Conservation (phyloP, 495 filamentous ascomycete species). For the Podospora appendiculata region DNA sequence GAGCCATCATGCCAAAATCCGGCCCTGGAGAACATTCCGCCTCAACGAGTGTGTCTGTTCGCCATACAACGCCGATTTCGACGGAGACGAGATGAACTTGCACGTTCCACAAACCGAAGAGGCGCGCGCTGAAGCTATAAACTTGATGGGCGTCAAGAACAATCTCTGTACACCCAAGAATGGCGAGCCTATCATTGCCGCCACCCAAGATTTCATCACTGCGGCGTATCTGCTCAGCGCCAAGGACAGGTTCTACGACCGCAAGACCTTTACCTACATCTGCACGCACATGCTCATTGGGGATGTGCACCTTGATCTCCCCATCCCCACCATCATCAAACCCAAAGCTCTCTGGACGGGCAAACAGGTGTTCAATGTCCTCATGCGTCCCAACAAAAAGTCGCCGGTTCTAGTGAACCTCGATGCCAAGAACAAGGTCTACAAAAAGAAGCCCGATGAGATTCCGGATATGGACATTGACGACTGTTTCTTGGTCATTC, state of each 20-base stretch:
- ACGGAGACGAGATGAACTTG: slow-evolving; percentile 99
- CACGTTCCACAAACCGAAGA: slow-evolving; percentile 98
- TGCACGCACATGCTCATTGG: slow-evolving; percentile 92
- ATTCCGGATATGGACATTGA: slow-evolving; percentile 70
- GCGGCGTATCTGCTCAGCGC: slow-evolving; percentile 84
- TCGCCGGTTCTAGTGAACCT: slow-evolving; percentile 81
- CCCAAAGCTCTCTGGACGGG: slow-evolving; percentile 91
- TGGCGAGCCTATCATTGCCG: slow-evolving; percentile 95
- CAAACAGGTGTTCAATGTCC: slow-evolving; percentile 92
- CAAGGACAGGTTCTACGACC: slow-evolving; percentile 89
- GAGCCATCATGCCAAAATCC: slow-evolving; percentile 83
- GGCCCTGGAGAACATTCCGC: slow-evolving; percentile 93
- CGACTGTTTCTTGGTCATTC: slow-evolving; percentile 82
- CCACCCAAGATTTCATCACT: slow-evolving; percentile 98
- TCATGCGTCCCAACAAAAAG: slow-evolving; percentile 83
- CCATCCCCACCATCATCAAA: slow-evolving; percentile 76
- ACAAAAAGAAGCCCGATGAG: slow-evolving; percentile 42
- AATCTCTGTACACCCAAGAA: slow-evolving; percentile 94
- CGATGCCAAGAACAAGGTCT: slow-evolving; percentile 86
- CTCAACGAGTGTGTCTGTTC: slow-evolving; percentile 97
- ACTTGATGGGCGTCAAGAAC: slow-evolving; percentile 96
- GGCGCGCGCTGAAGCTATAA: slow-evolving; percentile 88
- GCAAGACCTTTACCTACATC: slow-evolving; percentile 76
- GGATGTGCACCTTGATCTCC: slow-evolving; percentile 66
- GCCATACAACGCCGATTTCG: slow-evolving; percentile 99